These are phyloP conservation scores for Panicum hallii DNA, from an alignment of 202 grass and related monocot species.

Conservation along the genomic window DNA sequence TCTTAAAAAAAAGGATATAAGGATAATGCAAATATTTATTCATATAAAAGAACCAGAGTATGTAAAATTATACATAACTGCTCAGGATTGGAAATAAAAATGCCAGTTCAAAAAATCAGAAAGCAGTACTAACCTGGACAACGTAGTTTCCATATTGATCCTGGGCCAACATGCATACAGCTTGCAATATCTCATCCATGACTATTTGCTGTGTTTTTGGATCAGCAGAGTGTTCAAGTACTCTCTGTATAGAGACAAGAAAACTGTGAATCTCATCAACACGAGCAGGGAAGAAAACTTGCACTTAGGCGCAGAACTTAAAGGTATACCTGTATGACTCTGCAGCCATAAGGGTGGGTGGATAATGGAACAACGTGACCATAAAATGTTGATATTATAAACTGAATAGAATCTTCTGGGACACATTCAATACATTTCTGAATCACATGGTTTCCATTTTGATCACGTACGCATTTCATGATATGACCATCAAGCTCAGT, in stretches of 20 bases:
- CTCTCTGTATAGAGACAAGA: conserved; percentile 62
- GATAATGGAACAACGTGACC: conserved; percentile 87
- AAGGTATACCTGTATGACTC: conserved; percentile 82
- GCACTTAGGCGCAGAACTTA: conserved; percentile 1
- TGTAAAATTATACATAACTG: neutral
- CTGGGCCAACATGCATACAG: conserved; percentile 87
- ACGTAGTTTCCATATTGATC: conserved; percentile 98
- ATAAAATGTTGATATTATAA: conserved; percentile 90
- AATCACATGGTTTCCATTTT: conserved; percentile 98
- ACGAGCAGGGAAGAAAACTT: conserved; percentile 7
- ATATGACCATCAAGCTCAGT: conserved; percentile 82
- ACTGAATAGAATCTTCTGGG: conserved; percentile 81
- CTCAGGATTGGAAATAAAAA: neutral
- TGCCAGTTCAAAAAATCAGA: conserved; percentile 9
- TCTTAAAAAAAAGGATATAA: too few species aligned
- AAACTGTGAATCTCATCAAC: conserved; percentile 21
- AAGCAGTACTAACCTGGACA: conserved; percentile 71
- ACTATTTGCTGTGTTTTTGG: conserved; percentile 78
- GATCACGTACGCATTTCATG: conserved; percentile 91
- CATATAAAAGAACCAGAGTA: conserved; percentile 24
- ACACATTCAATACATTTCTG: conserved; percentile 98
- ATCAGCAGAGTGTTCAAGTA: conserved; percentile 89
- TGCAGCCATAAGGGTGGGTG: conserved; percentile 93
- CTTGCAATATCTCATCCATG: conserved; percentile 88
- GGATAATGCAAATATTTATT: neutral